Conservation (phyloP, 805 yeast species). For the Lipomyces kockii region DNA sequence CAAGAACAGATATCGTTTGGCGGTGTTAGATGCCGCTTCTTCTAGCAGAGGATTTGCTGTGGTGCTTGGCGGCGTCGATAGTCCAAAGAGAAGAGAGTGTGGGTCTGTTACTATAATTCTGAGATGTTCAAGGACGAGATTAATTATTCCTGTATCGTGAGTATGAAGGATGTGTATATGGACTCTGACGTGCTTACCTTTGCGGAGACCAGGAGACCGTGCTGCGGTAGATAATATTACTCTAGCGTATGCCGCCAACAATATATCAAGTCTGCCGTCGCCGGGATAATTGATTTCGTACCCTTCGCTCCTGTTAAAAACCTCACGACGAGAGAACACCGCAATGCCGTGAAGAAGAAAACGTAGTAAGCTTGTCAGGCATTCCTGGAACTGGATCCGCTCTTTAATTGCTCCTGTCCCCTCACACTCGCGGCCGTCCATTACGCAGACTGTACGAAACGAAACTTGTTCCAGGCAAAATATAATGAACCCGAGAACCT, state of each 20-base stretch:
- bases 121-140: background rate
- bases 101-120: background rate
- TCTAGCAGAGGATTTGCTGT: background rate
- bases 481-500: background rate
- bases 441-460: background rate
- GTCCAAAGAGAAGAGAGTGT: background rate
- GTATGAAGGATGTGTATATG: background rate
- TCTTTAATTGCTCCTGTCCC: background rate
- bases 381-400: background rate
- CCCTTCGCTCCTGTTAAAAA: background rate
- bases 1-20: background rate
- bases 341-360: background rate
- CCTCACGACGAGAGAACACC: background rate
- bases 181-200: background rate
- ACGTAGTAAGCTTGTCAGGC: background rate
- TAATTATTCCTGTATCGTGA: background rate
- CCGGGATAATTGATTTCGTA: background rate
- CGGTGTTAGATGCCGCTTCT: background rate
- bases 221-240: background rate
- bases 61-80: background rate
- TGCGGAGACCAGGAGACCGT: constrained; percentile 3
- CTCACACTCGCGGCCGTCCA: background rate
- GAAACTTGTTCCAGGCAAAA: background rate
- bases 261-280: background rate
- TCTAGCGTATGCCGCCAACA: background rate